phyloP scores from a whole-genome alignment of 2,329 filamentous ascomycete genomes.

The Penicillium decumbens region DNA sequence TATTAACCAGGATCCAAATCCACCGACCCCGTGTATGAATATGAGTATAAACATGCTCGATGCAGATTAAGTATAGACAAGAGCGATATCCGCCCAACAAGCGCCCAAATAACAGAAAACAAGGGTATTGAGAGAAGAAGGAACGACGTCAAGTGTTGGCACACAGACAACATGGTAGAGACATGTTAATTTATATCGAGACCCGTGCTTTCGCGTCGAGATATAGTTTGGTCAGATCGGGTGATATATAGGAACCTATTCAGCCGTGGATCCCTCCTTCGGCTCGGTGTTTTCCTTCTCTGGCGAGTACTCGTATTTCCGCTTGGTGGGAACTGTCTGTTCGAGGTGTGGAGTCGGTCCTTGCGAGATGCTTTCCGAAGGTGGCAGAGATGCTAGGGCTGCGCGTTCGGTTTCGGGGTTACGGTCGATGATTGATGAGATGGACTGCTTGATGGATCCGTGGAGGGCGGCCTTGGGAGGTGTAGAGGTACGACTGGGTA shows the following conservation, averaged over 20 bases:
- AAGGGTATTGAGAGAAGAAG: conserved; percentile 18
- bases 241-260: conserved; percentile 8
- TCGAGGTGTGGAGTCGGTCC: conserved; percentile 14
- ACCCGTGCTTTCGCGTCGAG: neutral
- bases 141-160: conserved; percentile 20
- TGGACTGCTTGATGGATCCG: conserved; percentile 37
- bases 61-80: conserved; percentile 17
- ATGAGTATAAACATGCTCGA: conserved; percentile 10
- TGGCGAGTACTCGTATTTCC: conserved; percentile 21
- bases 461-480: conserved; percentile 19
- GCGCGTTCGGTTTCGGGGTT: conserved; percentile 28
- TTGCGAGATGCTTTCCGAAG: conserved; percentile 22
- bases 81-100: conserved; percentile 3
- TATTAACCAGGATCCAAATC: neutral
- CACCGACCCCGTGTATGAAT: conserved; percentile 2
- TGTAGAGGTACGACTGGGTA: conserved; percentile 10
- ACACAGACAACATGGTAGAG: conserved; percentile 8
- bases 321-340: conserved; percentile 17
- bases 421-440: conserved; percentile 39
- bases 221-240: neutral
- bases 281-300: conserved; percentile 28
- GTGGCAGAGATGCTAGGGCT: conserved; percentile 17
- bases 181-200: neutral
- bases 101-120: conserved; percentile 10
- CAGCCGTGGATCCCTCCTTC: conserved; percentile 17